Evolutionary conservation across 208 protist species (phyloP).

Genomic region (Wallacemonas rigidus): DNA sequence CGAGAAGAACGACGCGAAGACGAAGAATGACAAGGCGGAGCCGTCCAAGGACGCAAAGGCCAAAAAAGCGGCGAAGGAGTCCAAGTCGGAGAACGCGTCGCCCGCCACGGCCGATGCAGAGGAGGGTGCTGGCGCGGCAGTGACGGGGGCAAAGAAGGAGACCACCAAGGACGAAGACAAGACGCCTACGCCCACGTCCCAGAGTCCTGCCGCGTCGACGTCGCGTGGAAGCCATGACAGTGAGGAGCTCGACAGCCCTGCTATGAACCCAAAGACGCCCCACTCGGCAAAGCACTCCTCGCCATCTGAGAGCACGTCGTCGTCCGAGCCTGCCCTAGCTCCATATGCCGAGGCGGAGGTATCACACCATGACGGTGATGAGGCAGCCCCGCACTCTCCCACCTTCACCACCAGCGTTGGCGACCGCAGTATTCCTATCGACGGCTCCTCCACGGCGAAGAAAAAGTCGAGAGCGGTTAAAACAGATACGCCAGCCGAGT

Average conservation of each 20-base stretch:
- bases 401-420: constrained; percentile 1
- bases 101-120: neutral
- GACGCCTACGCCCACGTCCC: neutral
- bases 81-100: constrained; percentile 12
- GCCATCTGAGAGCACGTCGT: neutral
- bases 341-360: neutral
- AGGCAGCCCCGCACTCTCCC: neutral
- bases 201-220: neutral
- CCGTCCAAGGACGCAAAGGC: neutral
- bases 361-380: neutral
- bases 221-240: neutral
- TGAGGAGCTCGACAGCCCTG: constrained; percentile 13
- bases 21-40: constrained; percentile 15
- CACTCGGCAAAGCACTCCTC: neutral
- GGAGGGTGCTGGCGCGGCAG: too few relatives aligned
- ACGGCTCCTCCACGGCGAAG: neutral
- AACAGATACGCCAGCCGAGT: neutral
- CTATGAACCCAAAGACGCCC: neutral
- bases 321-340: constrained; percentile 9
- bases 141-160: neutral
- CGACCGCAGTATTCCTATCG: neutral
- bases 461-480: neutral
- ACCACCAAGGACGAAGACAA: neutral
- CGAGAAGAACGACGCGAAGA: constrained; percentile 12
- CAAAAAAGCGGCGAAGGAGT: neutral